Evolutionary conservation across 768 basidiomycete genomes (phyloP), one percentile per base, ranked within the genome.

Genomic region (Boletus eberwhitei): DNA sequence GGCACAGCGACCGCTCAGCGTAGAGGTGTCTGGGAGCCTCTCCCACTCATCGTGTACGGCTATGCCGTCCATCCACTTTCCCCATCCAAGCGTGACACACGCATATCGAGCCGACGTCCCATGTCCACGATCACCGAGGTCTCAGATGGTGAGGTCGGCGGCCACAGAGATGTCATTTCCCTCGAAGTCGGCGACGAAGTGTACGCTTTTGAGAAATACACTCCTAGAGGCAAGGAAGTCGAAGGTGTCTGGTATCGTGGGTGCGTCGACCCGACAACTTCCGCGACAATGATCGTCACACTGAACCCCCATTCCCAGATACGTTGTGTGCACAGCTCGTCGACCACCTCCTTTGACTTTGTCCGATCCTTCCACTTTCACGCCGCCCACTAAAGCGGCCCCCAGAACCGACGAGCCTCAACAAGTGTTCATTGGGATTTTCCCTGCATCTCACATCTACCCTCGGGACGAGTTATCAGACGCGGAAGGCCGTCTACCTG

Each of bases 121-220:
- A 58, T 71, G 60, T 77, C 79, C 29, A 72, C 73, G 3, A 76
- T 74, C 48, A 80, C 78, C 4, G 78, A 79, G 50, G 71, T 58
- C 21, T 77, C 79, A 3, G 78, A 80, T 19, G 86, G 85, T 50
- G 87, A 88, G 39, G 78, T 84, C 36, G 75, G 79, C 38, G 78
- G 82, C 0, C 79, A 86, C 73, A 78, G 83, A 50, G 89, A 91
- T 58, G 86, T 91, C 22, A 91, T 93, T 34, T 80, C 87, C 7
- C 80, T 98, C 52, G 94, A 97, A 62, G 88, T 98, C 29, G 96
- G 96, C 44, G 95, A 97, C 71, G 95, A 98, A 68, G 86, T 98
- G 34, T 98, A 98, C 73, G 93, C 94, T 17, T 98, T 98, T 65
- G 96, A 98, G 75, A 87, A 87, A 67, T 95, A 93, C 70, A 85